Evolutionary conservation across 768 basidiomycete species (phyloP), one percentile per base, ranked within the genome.

Genomic region (Boletus sp.): DNA sequence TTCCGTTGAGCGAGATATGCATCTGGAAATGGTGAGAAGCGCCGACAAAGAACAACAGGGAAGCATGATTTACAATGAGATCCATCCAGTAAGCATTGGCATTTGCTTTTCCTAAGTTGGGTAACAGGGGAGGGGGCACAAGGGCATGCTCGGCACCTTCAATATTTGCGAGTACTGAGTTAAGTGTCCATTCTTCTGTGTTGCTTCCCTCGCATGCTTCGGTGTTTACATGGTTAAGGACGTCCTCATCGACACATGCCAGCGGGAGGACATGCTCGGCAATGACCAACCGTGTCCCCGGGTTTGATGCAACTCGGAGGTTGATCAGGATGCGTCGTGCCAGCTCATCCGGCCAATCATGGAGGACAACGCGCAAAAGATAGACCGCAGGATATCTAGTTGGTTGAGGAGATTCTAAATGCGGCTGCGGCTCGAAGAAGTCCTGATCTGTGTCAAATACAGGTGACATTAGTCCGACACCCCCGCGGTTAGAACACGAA

Each of bases 341-440:
- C 58, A 72, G 78, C 1, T 72, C 73, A 57, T 90, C 85, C 1
- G 87, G 83, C 88, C 89, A 90, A 62, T 92, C 89, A 60, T 92
- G 89, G 33, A 88, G 74, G 37, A 90, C 79, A 19, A 84, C 83
- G 23, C 88, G 81, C 30, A 90, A 73, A 33, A 90, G 74, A 64
- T 84, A 92, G 7, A 89, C 82, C 0, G 85, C 79, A 55, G 85
- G 75, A 49, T 79, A 60, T 52, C 62, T 67, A 48, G 75, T 64
- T 3, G 50, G 13, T 17, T 68, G 59, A 39, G 50, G 50, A 29
- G 45, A 40, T 2, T 79, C 79, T 4, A 67, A 55, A 14, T 66
- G 50, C 1, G 72, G 70, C 62, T 91, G 89, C 0, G 82, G 79
- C 5, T 75, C 79, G 66, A 91, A 90, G 65, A 90, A 91, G 70